Base-by-base conservation (phyloP, 1,284 basidiomycete species). In the Coniferiporia sulphurascens region DNA sequence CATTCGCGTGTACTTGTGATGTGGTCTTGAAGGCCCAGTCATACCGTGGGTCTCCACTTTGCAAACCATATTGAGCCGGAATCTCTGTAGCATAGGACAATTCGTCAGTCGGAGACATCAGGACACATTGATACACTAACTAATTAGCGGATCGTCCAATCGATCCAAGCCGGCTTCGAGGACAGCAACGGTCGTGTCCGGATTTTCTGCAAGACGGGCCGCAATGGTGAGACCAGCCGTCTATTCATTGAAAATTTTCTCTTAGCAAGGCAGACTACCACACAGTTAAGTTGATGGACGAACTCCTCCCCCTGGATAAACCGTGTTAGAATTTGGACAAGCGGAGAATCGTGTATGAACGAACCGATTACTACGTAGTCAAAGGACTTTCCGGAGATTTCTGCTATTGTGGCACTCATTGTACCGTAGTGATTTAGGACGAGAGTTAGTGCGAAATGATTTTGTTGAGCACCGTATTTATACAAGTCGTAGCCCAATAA, bases 191-290 rank as follows among this genome's bases (percentile, higher is more conserved):
- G 72, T 71, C 41, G 69, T 66, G 17, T 65, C 61, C 0, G 73
- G 62, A 60, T 81, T 74, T 57, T 78, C 77, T 0, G 74, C 68
- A 17, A 83, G 69, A 2, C 80, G 71, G 38, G 69, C 70, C 7
- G 80, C 80, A 3, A 82, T 67, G 0, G 74, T 73, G 15, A 76
- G 65, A 8, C 78, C 78, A 0, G 73, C 71, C 4, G 78, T 62
- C 66, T 67, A 45, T 8, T 10, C 5, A 27, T 27, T 27, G 27
- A 3, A 27, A 27, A 27, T 3, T 27, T 27, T 2, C 27, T 27
- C 27, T 27, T 27, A 27, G 27, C 5, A 27, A 27, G 27, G 27
- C 27, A 27, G 27, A n/a, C 27, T 27, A 27, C 27, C 27, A 27
- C 6, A 52, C 21, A 36, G 22, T n/a, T 8, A 8, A 19, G 4